Evolutionary conservation across 257 asterid genomes (phyloP).

Genomic region (Solanum clarkiae): DNA sequence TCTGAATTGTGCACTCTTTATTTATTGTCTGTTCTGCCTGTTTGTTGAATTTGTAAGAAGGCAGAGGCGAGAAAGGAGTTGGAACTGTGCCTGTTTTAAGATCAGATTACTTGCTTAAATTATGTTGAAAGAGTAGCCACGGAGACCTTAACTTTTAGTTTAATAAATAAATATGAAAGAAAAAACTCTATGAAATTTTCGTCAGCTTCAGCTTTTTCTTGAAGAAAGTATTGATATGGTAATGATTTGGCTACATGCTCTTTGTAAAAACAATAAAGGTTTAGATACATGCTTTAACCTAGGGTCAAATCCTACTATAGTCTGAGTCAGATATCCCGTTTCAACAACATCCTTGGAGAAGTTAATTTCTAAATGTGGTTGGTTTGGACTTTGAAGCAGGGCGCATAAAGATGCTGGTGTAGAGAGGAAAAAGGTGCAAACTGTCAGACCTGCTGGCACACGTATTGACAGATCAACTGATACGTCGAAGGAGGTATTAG

Average conservation of each 20-base stretch:
- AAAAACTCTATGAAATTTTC: background rate
- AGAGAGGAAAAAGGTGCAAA: conserved; percentile 16
- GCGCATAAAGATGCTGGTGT: conserved; percentile 21
- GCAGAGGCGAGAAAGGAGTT: background rate
- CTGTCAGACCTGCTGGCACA: conserved; percentile 29
- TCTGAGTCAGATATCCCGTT: background rate
- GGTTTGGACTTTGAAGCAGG: conserved; percentile 16
- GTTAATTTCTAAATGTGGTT: background rate
- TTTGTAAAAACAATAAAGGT: background rate
- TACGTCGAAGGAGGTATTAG: conserved; percentile 42
- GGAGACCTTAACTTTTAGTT: background rate
- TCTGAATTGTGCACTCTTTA: background rate
- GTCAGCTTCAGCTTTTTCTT: background rate
- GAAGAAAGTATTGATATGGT: background rate
- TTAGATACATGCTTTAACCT: background rate
- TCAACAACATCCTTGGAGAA: background rate
- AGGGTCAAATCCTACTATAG: background rate
- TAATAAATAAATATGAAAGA: background rate
- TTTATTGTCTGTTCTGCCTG: background rate
- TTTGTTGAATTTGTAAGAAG: background rate
- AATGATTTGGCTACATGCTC: background rate
- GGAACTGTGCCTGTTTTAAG: background rate
- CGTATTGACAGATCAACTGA: conserved; percentile 39
- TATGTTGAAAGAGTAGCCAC: background rate
- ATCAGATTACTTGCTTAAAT: background rate